These are phyloP conservation scores for Zymoseptoria tritici DNA, from an alignment of 2,329 filamentous ascomycete genomes.

Conservation along the genomic window DNA sequence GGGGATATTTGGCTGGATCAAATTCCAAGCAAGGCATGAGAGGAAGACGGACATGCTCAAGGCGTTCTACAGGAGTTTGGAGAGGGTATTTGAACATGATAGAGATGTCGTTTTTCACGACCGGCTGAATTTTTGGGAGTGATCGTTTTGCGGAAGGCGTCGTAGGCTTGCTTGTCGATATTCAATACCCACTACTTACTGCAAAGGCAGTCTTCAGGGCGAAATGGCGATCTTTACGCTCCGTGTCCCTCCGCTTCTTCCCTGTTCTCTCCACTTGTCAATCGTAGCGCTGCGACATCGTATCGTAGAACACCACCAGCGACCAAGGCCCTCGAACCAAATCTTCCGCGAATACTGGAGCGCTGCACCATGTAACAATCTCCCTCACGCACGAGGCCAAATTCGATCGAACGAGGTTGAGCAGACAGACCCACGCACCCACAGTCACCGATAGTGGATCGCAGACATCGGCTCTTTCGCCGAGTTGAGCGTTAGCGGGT, in stretches of 20 bases:
- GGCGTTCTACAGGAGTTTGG: background rate
- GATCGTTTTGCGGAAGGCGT: background rate
- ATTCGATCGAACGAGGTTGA: background rate
- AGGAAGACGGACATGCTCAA: background rate
- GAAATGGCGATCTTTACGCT: background rate
- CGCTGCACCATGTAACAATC: background rate
- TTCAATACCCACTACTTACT: background rate
- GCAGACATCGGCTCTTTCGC: too few relatives aligned
- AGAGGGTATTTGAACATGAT: background rate
- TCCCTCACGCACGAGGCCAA: background rate
- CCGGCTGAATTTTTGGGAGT: background rate
- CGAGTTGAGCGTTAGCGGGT: too few relatives aligned
- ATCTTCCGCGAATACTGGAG: background rate
- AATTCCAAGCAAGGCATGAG: constrained; percentile 10
- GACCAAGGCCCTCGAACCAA: background rate
- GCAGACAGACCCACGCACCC: background rate
- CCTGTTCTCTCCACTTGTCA: background rate
- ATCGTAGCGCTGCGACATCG: background rate
- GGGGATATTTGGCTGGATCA: constrained; percentile 77
- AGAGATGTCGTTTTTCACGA: background rate
- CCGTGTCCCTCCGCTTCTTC: background rate
- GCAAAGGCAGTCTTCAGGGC: background rate
- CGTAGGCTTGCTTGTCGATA: background rate
- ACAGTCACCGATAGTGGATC: too few relatives aligned
- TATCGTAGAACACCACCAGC: background rate